These are phyloP conservation scores for Cutaneotrichosporon daszewskae DNA, from an alignment of 1,284 basidiomycete species.

Conservation along the genomic window DNA sequence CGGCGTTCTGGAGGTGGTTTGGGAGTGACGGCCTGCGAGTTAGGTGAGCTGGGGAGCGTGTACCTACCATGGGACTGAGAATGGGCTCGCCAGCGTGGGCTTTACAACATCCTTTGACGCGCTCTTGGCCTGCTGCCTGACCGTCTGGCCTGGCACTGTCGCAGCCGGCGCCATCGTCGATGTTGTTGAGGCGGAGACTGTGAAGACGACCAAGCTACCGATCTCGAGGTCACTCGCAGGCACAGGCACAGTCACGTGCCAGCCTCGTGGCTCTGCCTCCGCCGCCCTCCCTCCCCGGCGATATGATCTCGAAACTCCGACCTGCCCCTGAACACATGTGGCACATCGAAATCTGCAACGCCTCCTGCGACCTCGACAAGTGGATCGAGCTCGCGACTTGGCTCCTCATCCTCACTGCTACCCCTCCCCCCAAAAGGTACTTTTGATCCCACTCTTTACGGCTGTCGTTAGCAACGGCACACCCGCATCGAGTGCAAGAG, in stretches of 20 bases:
- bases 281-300: too few relatives aligned
- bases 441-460: constrained; percentile 36
- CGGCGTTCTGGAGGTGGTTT: constrained; percentile 31
- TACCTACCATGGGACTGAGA: constrained; percentile 37
- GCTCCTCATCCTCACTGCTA: background rate
- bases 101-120: constrained; percentile 12
- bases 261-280: background rate
- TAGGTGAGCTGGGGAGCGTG: background rate
- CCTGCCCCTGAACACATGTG: too few relatives aligned
- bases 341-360: background rate
- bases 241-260: background rate
- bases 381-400: background rate
- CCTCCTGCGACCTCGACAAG: background rate
- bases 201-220: background rate
- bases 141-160: constrained; percentile 13
- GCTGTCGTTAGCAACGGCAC: constrained; percentile 36
- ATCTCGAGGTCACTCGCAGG: background rate
- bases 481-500: constrained; percentile 46
- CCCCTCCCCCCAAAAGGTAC: constrained; percentile 12
- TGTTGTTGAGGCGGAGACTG: background rate
- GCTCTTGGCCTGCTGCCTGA: constrained; percentile 14
- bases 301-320: background rate
- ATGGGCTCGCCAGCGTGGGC: constrained; percentile 31
- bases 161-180: constrained; percentile 11
- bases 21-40: constrained; percentile 39